A percentile compares a stretch with the other conserved stretches of the same genome.
phyloP scores from a whole-genome alignment of 495 filamentous ascomycete genomes.

The Xylaria telfairii region DNA sequence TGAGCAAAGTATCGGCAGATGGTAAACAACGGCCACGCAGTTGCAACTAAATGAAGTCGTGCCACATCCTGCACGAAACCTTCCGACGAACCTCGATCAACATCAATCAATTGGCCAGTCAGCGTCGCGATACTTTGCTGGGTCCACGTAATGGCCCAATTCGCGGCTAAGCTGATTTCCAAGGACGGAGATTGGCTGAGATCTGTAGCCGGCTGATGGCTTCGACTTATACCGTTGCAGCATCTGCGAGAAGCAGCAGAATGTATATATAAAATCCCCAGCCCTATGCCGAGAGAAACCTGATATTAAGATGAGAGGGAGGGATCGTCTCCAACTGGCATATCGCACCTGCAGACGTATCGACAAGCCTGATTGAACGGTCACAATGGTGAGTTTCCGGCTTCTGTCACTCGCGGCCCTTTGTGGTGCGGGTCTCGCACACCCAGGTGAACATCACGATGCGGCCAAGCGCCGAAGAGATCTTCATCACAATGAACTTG shows the following conservation, averaged over 20 bases:
- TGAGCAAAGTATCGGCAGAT: conserved; percentile 6
- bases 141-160: conserved; percentile 7
- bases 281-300: not conserved
- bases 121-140: not conserved
- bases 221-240: not conserved
- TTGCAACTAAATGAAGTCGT: conserved; percentile 14
- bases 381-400: conserved; percentile 17
- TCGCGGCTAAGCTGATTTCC: conserved; percentile 25
- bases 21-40: not conserved
- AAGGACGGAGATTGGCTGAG: not conserved
- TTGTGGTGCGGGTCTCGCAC: conserved; percentile 34
- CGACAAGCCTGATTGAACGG: not conserved
- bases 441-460: conserved; percentile 43
- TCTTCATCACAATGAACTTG: conserved; percentile 37
- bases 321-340: not conserved
- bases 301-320: not conserved
- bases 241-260: not conserved
- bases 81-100: not conserved
- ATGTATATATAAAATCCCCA: not conserved
- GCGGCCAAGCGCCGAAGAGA: conserved; percentile 35
- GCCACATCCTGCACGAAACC: not conserved
- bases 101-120: conserved; percentile 13
- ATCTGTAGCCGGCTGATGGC: not conserved
- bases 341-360: not conserved
- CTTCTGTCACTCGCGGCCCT: conserved; percentile 23